A percentile compares a stretch with the other conserved stretches of the same genome.
These are phyloP conservation scores for Pisolithus tinctorius DNA, from an alignment of 768 basidiomycete species.

Conservation along the genomic window DNA sequence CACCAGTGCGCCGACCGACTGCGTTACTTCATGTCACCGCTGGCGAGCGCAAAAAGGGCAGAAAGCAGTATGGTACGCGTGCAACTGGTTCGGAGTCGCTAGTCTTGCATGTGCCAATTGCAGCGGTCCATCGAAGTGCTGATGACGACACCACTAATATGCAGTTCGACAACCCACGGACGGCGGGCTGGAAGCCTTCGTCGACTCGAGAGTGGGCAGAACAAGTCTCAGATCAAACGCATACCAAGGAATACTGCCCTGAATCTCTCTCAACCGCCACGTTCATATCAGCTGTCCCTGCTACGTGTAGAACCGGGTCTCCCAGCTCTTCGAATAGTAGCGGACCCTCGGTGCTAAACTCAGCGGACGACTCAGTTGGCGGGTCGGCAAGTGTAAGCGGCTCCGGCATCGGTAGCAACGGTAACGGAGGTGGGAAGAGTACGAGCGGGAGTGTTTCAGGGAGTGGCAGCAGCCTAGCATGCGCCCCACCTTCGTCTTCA, in stretches of 20 bases:
- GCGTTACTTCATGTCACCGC: conserved; percentile 22
- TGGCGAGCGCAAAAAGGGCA: conserved; percentile 20
- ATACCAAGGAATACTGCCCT: conserved; percentile 3
- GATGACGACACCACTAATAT: conserved; percentile 11
- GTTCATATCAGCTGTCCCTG: conserved; percentile 5
- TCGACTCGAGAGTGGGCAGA: conserved; percentile 44
- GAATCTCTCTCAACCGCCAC: conserved; percentile 1
- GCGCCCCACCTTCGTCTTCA: conserved; percentile 7
- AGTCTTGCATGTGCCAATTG: conserved; percentile 25
- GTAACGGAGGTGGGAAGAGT: conserved; percentile 6
- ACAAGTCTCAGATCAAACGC: conserved; percentile 30
- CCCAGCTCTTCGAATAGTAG: conserved; percentile 22
- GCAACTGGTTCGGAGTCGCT: conserved; percentile 16
- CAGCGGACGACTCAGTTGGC: conserved; percentile 16
- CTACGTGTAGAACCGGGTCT: conserved; percentile 14
- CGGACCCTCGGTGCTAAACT: conserved; percentile 16
- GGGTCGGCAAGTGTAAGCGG: conserved; percentile 6
- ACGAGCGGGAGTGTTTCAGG: conserved; percentile 10
- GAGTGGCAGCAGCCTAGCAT: conserved; percentile 1
- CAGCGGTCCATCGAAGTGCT: conserved; percentile 8
- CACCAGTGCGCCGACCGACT: conserved; percentile 11
- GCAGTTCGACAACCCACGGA: conserved; percentile 13
- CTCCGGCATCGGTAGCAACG: conserved; percentile 6
- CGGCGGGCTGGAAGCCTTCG: conserved; percentile 17
- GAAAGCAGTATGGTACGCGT: conserved; percentile 5